Conservation (phyloP, 2,329 filamentous ascomycete species). For the Neonectria ditissima region DNA sequence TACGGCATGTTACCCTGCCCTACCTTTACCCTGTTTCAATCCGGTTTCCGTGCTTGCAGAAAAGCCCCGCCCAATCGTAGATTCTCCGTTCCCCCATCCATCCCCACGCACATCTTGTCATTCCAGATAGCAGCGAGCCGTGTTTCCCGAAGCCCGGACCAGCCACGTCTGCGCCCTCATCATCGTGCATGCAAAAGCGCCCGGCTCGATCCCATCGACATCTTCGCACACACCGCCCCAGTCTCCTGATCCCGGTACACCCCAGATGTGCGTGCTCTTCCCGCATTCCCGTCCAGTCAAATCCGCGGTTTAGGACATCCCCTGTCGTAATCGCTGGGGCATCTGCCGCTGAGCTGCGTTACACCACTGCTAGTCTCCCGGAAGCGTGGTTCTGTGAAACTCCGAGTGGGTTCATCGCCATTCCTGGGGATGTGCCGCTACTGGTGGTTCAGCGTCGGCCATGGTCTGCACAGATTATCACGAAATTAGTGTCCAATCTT, state of each 20-base stretch:
- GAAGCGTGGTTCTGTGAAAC: conserved; percentile 21
- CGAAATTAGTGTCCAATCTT: conserved; percentile 56
- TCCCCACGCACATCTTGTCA: conserved; percentile 16
- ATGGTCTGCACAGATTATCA: conserved; percentile 56
- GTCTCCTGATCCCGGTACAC: conserved; percentile 21
- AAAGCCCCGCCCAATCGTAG: conserved; percentile 33
- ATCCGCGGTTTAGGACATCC: conserved; percentile 24
- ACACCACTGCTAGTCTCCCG: conserved; percentile 35
- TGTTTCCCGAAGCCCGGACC: conserved; percentile 39
- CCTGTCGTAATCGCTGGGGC: neutral
- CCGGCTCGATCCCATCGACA: conserved; percentile 13
- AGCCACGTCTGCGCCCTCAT: conserved; percentile 35
- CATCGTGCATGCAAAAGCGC: conserved; percentile 39
- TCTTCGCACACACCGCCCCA: conserved; percentile 22
- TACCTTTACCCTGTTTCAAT: conserved; percentile 23
- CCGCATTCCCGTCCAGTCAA: conserved; percentile 29
- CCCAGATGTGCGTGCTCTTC: conserved; percentile 20
- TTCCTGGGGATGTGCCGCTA: conserved; percentile 32
- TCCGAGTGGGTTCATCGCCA: conserved; percentile 23
- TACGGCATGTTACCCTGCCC: conserved; percentile 3
- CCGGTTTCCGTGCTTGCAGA: conserved; percentile 16
- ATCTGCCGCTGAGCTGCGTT: conserved; percentile 14
- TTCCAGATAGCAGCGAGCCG: conserved; percentile 29
- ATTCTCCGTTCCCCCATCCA: conserved; percentile 27
- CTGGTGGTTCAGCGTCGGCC: conserved; percentile 48